Evolutionary conservation across 2,329 filamentous ascomycete species (phyloP).

Genomic region (Microsporum audouinii): DNA sequence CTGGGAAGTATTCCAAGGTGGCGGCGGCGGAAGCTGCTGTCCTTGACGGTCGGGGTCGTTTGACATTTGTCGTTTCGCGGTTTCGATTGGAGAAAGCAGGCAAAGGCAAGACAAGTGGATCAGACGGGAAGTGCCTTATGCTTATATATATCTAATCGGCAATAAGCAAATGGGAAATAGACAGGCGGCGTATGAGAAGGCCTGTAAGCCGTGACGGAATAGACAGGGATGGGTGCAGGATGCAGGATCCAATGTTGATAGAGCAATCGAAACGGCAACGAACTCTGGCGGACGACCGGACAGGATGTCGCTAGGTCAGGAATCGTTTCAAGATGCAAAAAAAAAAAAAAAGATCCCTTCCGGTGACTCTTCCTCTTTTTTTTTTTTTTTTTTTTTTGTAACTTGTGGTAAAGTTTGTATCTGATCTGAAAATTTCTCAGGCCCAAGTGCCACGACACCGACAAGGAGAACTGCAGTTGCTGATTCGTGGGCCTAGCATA

Average conservation of each 20-base stretch:
- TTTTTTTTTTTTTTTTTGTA: slow-evolving; percentile 4
- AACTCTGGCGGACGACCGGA: slow-evolving; percentile 11
- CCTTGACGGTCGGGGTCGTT: slow-evolving; percentile 36
- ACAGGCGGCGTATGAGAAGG: not conserved
- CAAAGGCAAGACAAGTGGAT: slow-evolving; percentile 1
- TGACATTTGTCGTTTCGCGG: slow-evolving; percentile 27
- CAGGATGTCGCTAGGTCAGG: slow-evolving; percentile 4
- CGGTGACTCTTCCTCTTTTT: not conserved
- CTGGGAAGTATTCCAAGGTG: slow-evolving; percentile 31
- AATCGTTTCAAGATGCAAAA: slow-evolving; percentile 2
- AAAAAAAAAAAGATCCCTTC: not conserved
- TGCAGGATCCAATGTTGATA: slow-evolving; percentile 1
- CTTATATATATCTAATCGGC: slow-evolving; percentile 8
- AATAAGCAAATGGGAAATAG: slow-evolving; percentile 4
- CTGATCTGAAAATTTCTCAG: slow-evolving; percentile 1
- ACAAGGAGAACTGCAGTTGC: slow-evolving; percentile 5
- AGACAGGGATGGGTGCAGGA: slow-evolving; percentile 6
- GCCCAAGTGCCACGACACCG: slow-evolving; percentile 8
- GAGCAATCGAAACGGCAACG: slow-evolving; percentile 6
- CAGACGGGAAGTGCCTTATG: slow-evolving; percentile 4
- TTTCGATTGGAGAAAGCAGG: slow-evolving; percentile 5
- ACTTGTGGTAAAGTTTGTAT: slow-evolving; percentile 3
- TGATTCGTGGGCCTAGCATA: slow-evolving; percentile 12
- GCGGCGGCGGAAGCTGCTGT: slow-evolving; percentile 32
- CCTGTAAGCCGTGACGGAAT: slow-evolving; percentile 3